A percentile compares a stretch with the other conserved stretches of the same genome.
phyloP scores from a whole-genome alignment of 208 protist genomes.

The Trichomonas vaginalis region DNA sequence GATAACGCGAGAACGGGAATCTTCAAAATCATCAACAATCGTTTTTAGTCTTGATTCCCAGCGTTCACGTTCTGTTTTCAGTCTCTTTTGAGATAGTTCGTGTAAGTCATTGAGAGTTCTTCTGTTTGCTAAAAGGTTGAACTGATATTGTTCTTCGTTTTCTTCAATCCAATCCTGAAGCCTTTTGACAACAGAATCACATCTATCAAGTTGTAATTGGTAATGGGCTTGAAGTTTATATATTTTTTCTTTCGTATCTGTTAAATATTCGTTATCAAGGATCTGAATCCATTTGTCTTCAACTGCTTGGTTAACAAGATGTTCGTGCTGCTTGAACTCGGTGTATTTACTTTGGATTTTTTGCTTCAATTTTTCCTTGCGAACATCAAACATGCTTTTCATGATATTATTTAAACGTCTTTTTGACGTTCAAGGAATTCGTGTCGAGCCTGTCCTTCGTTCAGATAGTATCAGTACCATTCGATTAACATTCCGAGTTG shows the following conservation, averaged over 20 bases:
- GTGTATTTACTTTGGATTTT: neutral
- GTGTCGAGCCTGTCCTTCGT: too few relatives aligned
- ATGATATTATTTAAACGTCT: neutral
- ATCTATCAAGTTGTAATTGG: neutral
- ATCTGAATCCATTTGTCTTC: neutral
- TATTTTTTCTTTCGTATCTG: neutral
- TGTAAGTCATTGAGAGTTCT: neutral
- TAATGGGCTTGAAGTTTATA: neutral
- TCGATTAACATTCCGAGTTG: too few relatives aligned
- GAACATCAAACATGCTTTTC: neutral
- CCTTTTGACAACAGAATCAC: neutral
- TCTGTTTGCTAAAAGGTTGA: neutral
- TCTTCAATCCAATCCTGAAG: neutral
- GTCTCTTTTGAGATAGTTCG: neutral
- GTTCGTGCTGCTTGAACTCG: neutral
- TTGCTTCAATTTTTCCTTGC: neutral
- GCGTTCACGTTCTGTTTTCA: neutral
- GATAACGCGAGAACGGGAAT: neutral
- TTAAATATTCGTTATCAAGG: neutral
- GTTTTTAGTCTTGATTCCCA: neutral
- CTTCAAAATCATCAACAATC: neutral
- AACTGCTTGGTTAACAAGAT: neutral
- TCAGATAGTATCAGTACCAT: too few relatives aligned
- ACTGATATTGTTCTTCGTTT: neutral
- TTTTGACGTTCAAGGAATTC: too few relatives aligned